Conservation (phyloP, 257 asterid species). For the Dorcoceras hygrometricum region DNA sequence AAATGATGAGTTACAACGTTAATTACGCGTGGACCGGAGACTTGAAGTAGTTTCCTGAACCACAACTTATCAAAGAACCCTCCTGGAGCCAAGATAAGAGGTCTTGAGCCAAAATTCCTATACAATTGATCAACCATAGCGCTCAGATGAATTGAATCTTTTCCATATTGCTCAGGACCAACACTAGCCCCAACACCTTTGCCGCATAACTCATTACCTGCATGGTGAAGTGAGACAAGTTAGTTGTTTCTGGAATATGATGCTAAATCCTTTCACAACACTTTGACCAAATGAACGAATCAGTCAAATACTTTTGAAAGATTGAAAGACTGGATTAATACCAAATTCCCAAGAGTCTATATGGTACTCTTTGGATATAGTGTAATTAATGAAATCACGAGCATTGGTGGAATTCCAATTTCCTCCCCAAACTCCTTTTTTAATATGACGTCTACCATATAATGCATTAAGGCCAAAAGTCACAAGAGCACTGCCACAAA, state of each 20-base stretch:
- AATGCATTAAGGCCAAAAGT: constrained; percentile 93
- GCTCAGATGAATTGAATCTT: constrained; percentile 50
- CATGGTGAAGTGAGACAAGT: constrained; percentile 18
- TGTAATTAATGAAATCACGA: constrained; percentile 64
- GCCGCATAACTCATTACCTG: constrained; percentile 92
- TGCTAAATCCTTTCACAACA: background rate
- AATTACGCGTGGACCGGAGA: constrained; percentile 61
- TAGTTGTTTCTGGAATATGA: constrained; percentile 11
- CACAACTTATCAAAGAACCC: constrained; percentile 87
- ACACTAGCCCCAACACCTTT: constrained; percentile 85
- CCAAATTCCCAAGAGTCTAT: constrained; percentile 96
- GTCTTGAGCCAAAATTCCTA: constrained; percentile 34
- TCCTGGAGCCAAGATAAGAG: constrained; percentile 77
- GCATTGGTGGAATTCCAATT: constrained; percentile 78
- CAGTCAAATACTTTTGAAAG: background rate
- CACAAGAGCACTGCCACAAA: constrained; percentile 56
- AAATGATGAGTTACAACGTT: constrained; percentile 72
- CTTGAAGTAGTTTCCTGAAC: constrained; percentile 63
- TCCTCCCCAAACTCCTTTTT: constrained; percentile 60
- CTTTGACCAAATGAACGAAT: constrained; percentile 13
- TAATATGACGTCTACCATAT: constrained; percentile 59
- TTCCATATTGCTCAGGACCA: constrained; percentile 66
- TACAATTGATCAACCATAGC: constrained; percentile 51
- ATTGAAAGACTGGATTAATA: constrained; percentile 21
- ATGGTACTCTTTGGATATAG: constrained; percentile 64